Evolutionary conservation across 257 asterid genomes (phyloP).

Genomic region (Forsythia viridissima): DNA sequence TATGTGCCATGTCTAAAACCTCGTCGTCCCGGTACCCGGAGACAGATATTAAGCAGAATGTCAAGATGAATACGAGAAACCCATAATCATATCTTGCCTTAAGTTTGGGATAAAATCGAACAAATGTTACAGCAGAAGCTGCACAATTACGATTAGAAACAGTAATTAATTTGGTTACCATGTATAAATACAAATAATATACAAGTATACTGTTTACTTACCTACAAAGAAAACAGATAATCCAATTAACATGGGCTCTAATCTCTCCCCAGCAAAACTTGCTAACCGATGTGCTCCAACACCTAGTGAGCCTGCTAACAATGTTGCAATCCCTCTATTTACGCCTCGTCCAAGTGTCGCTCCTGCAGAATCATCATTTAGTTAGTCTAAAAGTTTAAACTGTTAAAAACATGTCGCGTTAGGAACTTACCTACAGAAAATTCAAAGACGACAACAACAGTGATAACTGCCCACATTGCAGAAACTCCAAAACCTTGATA

Average conservation of each 20-base stretch:
- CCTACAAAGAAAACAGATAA: constrained; percentile 37
- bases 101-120: constrained; percentile 22
- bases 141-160: neutral
- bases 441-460: constrained; percentile 26
- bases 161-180: neutral
- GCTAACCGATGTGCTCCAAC: constrained; percentile 42
- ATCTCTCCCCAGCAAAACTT: constrained; percentile 24
- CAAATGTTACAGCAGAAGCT: constrained; percentile 22
- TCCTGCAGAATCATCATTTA: constrained; percentile 19
- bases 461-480: constrained; percentile 32
- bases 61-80: constrained; percentile 27
- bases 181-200: neutral
- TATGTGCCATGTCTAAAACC: constrained; percentile 26
- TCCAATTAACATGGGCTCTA: constrained; percentile 36
- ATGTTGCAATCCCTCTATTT: constrained; percentile 44
- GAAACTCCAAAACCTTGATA: constrained; percentile 25
- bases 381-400: neutral
- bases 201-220: neutral
- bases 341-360: constrained; percentile 45
- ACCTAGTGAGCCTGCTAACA: constrained; percentile 38
- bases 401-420: neutral
- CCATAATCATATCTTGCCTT: constrained; percentile 30
- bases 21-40: constrained; percentile 31
- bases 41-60: constrained; percentile 21
- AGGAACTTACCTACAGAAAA: constrained; percentile 21